These are phyloP conservation scores for Mrakia frigida DNA, from an alignment of 768 basidiomycete species.

Conservation along the genomic window DNA sequence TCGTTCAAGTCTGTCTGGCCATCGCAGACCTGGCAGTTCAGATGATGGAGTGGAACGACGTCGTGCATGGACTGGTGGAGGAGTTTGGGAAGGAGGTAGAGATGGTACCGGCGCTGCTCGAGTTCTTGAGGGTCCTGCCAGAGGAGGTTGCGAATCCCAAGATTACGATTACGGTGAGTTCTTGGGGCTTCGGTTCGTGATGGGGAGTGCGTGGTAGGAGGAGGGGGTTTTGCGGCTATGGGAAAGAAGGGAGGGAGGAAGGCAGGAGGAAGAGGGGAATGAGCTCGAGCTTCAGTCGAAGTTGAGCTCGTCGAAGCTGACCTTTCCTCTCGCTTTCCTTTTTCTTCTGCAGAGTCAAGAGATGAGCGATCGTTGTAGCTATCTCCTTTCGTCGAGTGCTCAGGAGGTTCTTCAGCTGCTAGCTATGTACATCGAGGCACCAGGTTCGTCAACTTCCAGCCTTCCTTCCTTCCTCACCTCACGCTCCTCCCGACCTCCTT, in stretches of 20 bases:
- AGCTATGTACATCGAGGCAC: conserved; percentile 79
- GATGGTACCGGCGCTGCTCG: conserved; percentile 75
- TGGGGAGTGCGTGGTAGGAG: not conserved
- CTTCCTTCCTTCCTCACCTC: not conserved
- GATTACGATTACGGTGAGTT: conserved; percentile 72
- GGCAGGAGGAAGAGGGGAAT: not conserved
- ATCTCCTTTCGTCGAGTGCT: conserved; percentile 46
- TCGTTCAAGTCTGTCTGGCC: conserved; percentile 84
- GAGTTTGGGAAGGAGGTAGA: conserved; percentile 75
- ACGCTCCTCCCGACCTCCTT: not conserved
- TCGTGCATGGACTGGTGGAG: conserved; percentile 74
- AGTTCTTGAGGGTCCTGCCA: conserved; percentile 84
- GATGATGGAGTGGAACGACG: conserved; percentile 72
- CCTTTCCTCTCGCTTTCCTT: not conserved
- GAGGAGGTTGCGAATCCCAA: conserved; percentile 81
- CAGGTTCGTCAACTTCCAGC: conserved; percentile 59
- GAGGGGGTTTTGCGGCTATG: not conserved
- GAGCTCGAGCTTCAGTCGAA: not conserved
- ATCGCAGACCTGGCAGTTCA: conserved; percentile 87
- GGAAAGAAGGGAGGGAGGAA: no score
- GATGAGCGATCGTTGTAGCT: conserved; percentile 23
- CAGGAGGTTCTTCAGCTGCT: conserved; percentile 69
- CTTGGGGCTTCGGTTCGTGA: not conserved
- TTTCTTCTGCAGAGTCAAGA: conserved; percentile 12
- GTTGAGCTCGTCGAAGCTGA: not conserved